Evolutionary conservation across 768 basidiomycete genomes (phyloP), one percentile per base, ranked within the genome.

Genomic region (Mycena floridula): DNA sequence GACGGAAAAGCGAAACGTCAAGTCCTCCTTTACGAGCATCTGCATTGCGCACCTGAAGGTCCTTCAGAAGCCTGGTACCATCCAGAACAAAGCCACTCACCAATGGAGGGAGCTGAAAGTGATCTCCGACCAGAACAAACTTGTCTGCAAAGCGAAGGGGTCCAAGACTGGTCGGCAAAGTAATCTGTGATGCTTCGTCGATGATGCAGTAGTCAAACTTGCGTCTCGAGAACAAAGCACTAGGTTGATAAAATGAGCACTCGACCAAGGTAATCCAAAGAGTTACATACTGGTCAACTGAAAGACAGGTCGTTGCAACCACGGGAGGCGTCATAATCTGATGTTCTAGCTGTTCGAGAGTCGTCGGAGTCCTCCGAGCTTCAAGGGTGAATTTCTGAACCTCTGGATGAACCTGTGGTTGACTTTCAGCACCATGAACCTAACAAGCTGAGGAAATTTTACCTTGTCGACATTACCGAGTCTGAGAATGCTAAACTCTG

Each of bases 121-220:
- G 96, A 58, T 98, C 96, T 6, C 96, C 96, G 15, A 98, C 95
- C 11, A 98, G 82, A 4, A 98, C 79, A 52, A 97, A 99, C 32
- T 75, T 89, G 41, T 92, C 77, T 2, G 94, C 92, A 54, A 85
- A 89, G 1, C 93, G 81, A 3, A 98, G 67, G 0, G 96, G 96
- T 5, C 96, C 96, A 1, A 98, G 70, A 55, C 92, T 97, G 0
- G 93, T 95, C 0, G 96, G 96, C 2, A 98, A 64, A 0, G 96
- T 98, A 50, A 97, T 93, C 59, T 98, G 95, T 0, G 96, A 97
- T 0, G 96, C 96, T 60, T 99, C 96, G 50, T 98, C 96, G 15
- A 99, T 85, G 45, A 99, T 96, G 65, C 95, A 98, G 55, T 90
- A 93, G 59, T 99, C 93, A 56, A 98, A 99, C 18, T 66, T 80